Evolutionary conservation across 2,329 filamentous ascomycete genomes (phyloP), one percentile per base, ranked within the genome.

Genomic region (Verticillium albo-atrum): DNA sequence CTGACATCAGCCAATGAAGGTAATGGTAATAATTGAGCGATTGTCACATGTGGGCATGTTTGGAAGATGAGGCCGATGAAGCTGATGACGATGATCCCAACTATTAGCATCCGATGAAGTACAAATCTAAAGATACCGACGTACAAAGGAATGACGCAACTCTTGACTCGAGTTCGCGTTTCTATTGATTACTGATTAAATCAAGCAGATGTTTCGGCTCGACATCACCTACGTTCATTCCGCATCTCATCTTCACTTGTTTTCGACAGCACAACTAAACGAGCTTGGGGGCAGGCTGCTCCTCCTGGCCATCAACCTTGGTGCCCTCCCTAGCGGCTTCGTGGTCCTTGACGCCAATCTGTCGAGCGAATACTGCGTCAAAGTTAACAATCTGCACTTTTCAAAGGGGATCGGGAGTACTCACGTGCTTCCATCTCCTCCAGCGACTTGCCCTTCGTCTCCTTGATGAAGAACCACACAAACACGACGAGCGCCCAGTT

Each of bases 401-500:
- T n/a, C 5, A n/a, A 25, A 20, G 9, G 20, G 20, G 9, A 32
- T 14, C 28, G 23, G 20, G 12, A 25, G 30, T 4, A 53, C 67
- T 65, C 56, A 68, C 68, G 34, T 2, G 50, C 59, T 58, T 70
- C 67, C 68, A 79, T 78, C 59, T 78, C 75, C 65, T 79, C 76
- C n/a, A 79, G 66, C 1, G 75, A 75, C 60, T 74, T 75, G 28
- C 73, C 72, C 32, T 74, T 74, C 7, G 76, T 78, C 71, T 80
- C 76, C 56, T 73, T 75, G 62, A 80, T 68, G 51, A 79, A 68
- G 42, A 79, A 68, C 68, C 71, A 79, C 6, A 75, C 71, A 61
- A 79, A 80, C 12, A 71, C 65, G 1, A 78, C 74, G 17, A 79
- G 73, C 1, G 75, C 69, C 60, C 74, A 79, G 64, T 80, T 80